Evolutionary conservation across 2,329 filamentous ascomycete genomes (phyloP), one percentile per base, ranked within the genome.

Genomic region (Trichoderma asperellum): DNA sequence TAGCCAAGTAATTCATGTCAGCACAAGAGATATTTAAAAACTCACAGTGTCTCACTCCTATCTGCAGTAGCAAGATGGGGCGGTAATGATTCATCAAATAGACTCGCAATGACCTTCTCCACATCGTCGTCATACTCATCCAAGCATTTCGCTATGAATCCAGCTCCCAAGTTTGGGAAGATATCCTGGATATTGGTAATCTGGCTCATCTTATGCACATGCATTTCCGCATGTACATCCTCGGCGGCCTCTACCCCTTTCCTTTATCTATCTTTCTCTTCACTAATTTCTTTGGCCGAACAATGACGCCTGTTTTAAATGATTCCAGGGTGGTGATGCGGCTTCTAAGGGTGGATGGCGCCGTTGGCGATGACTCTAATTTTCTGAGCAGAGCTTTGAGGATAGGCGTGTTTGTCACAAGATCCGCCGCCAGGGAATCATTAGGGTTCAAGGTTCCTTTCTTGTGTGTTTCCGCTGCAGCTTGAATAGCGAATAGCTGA

Each of bases 161-260:
- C 92, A 4, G 92, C 90, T 5, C 94, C 94, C 11, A 98, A 83
- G 71, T 97, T 89, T 0, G 95, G 93, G 76, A 98, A 97, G 0
- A 98, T 84, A 76, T 99, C 95, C 76, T 97, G 94, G n/a, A 99
- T 86, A 77, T 96, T 93, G 0, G 91, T 91, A 63, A 98, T 89
- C 60, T 95, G 88, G 74, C 91, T 94, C 88, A 96, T 91, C 53
- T 86, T 89, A 79, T 97, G 93, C 27, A 95, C 82, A 75, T 96
- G 92, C 40, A 94, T 82, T 55, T 86, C 83, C 2, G 78, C 79
- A 6, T 80, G 75, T 7, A 76, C 72, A 6, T 85, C 81, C 8
- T 79, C 77, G 5, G 75, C 76, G 4, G 78, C 76, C 69, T 79
- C 81, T 14, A 79, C 77, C 2, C 83, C 76, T 93, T 94, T 37